A percentile compares a stretch with the other conserved stretches of the same genome.
Evolutionary conservation across 2,329 filamentous ascomycete species (phyloP).

Genomic region (Zasmidium angulare): DNA sequence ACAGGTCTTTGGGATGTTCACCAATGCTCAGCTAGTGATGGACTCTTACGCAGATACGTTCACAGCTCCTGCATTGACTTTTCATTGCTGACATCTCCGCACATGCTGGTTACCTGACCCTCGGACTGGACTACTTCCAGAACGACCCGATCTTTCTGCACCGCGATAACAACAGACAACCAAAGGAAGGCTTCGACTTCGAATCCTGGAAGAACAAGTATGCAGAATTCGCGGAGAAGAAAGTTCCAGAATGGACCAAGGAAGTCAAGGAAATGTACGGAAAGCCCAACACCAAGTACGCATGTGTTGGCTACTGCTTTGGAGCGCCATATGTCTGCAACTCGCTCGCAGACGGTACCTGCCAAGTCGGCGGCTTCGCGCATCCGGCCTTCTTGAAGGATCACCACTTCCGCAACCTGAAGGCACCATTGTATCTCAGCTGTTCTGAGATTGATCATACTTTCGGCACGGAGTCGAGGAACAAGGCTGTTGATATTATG

Average conservation of each 20-base stretch:
- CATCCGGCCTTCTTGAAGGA: slow-evolving; percentile 54
- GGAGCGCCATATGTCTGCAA: slow-evolving; percentile 36
- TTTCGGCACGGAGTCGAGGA: slow-evolving; percentile 41
- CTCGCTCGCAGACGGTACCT: slow-evolving; percentile 38
- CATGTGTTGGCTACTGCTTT: slow-evolving; percentile 39
- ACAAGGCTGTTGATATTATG: slow-evolving; percentile 46
- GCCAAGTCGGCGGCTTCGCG: slow-evolving; percentile 50
- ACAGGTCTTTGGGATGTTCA: slow-evolving; percentile 24
- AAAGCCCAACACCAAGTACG: slow-evolving; percentile 38
- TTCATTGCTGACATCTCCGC: neutral
- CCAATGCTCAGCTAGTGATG: slow-evolving; percentile 24
- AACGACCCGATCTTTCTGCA: slow-evolving; percentile 24
- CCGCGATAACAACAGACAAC: slow-evolving; percentile 30
- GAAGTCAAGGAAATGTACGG: slow-evolving; percentile 41
- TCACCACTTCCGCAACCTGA: slow-evolving; percentile 19
- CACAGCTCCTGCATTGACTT: neutral
- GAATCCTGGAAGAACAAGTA: slow-evolving; percentile 52
- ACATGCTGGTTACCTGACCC: slow-evolving; percentile 24
- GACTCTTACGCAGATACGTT: slow-evolving; percentile 21
- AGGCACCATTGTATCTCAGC: slow-evolving; percentile 46
- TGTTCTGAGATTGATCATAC: slow-evolving; percentile 49
- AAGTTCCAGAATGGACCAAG: slow-evolving; percentile 47
- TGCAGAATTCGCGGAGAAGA: slow-evolving; percentile 42
- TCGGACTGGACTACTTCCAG: slow-evolving; percentile 26
- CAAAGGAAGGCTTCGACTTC: slow-evolving; percentile 46